A percentile compares a stretch with the other conserved stretches of the same genome.
Conservation (phyloP, 2,329 filamentous ascomycete species). For the Parasarocladium wereldwijsianum region DNA sequence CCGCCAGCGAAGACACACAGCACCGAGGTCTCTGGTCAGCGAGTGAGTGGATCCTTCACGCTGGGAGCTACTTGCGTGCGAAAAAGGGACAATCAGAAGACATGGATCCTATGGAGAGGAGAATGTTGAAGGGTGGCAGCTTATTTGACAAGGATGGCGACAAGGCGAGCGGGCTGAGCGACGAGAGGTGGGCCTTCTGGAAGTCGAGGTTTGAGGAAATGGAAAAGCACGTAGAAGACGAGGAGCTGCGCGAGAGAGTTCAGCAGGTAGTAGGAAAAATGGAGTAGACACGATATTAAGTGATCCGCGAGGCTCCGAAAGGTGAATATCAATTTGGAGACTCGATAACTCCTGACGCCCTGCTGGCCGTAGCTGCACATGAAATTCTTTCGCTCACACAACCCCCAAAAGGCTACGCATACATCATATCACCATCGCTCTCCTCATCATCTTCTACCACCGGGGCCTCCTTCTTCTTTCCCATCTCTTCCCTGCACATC, state of each 20-base stretch:
- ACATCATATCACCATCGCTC: conserved; percentile 35
- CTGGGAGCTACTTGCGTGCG: conserved; percentile 12
- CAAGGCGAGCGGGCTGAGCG: conserved; percentile 10
- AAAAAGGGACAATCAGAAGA: conserved; percentile 6
- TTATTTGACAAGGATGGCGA: too few species aligned
- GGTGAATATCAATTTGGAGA: too few species aligned
- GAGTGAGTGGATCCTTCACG: conserved; percentile 16
- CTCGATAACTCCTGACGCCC: too few species aligned
- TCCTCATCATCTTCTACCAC: conserved; percentile 34
- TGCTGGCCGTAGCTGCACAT: too few species aligned
- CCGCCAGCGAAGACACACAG: conserved; percentile 7
- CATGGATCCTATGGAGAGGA: conserved; percentile 10
- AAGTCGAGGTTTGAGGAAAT: conserved; percentile 12
- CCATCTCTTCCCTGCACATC: conserved; percentile 45
- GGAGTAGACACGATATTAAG: conserved; percentile 5
- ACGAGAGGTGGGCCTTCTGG: conserved; percentile 18
- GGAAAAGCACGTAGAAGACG: conserved; percentile 7
- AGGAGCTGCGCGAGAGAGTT: conserved; percentile 9
- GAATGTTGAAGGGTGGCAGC: conserved; percentile 9
- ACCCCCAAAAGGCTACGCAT: conserved; percentile 13
- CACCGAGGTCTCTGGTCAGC: conserved; percentile 11
- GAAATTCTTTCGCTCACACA: neutral
- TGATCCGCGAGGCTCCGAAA: too few species aligned
- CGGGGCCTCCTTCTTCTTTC: conserved; percentile 34
- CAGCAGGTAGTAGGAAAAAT: conserved; percentile 11